Conservation (phyloP, 106 monocot genomes). For the Allium fistulosum region DNA sequence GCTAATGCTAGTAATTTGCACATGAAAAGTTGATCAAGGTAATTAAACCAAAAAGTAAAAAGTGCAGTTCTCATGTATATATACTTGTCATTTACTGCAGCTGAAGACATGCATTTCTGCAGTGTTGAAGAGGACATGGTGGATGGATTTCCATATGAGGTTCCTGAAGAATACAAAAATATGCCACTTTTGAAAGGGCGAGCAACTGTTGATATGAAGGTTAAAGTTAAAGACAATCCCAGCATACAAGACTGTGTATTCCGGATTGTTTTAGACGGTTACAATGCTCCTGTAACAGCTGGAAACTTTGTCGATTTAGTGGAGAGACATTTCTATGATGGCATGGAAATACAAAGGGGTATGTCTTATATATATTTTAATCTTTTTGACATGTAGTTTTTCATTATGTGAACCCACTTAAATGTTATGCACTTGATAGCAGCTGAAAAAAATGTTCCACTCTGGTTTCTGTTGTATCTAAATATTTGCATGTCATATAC, state of each 20-base stretch:
- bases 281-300: slow-evolving; percentile 91
- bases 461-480: background rate
- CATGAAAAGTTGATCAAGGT: too few relatives aligned
- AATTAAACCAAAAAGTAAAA: background rate
- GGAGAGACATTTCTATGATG: slow-evolving; percentile 94
- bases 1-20: too few relatives aligned
- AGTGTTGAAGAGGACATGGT: slow-evolving; percentile 99
- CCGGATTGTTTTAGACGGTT: slow-evolving; percentile 92
- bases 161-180: slow-evolving; percentile 82
- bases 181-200: slow-evolving; percentile 94
- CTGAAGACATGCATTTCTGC: slow-evolving; percentile 99
- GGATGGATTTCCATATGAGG: slow-evolving; percentile 86
- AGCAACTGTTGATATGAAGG: slow-evolving; percentile 95
- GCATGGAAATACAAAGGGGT: slow-evolving; percentile 99
- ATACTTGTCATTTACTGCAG: slow-evolving; percentile 96
- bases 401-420: too few relatives aligned
- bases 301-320: slow-evolving; percentile 93
- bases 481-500: background rate
- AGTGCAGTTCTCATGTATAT: slow-evolving; percentile 64
- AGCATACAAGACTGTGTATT: slow-evolving; percentile 78
- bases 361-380: background rate
- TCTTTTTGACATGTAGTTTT: too few relatives aligned
- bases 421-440: too few relatives aligned
- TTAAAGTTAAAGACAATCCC: slow-evolving; percentile 95
- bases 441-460: background rate